Percentiles rank a stretch among this genome's conserved stretches.
These are phyloP conservation scores for Boeremia lycopersici DNA, from an alignment of 2,329 filamentous ascomycete species.

Conservation along the genomic window DNA sequence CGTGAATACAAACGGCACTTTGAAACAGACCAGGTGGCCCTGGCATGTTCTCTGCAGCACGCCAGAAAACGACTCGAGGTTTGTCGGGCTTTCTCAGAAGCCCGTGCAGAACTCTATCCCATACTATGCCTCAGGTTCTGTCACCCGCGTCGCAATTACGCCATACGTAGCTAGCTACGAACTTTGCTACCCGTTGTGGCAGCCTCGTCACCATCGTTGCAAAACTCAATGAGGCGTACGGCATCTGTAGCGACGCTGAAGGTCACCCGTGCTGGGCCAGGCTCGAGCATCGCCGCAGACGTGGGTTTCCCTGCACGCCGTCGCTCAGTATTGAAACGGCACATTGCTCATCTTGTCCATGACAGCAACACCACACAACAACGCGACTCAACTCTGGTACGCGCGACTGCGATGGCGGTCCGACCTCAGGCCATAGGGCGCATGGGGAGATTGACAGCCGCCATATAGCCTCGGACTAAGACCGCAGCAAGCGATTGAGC, in stretches of 20 bases:
- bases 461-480: constrained; percentile 1
- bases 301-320: constrained; percentile 22
- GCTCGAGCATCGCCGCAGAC: constrained; percentile 18
- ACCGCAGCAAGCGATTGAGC: constrained; percentile 8
- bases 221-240: constrained; percentile 2
- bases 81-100: constrained; percentile 1
- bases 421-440: background rate
- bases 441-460: constrained; percentile 13
- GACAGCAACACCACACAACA: constrained; percentile 7
- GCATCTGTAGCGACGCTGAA: constrained; percentile 13
- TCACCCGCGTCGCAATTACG: constrained; percentile 7
- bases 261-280: constrained; percentile 5
- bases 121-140: constrained; percentile 7
- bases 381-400: constrained; percentile 9
- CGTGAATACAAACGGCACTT: constrained; percentile 13
- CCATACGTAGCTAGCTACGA: constrained; percentile 7
- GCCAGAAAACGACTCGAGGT: constrained; percentile 12
- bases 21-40: constrained; percentile 16
- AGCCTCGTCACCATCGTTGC: constrained; percentile 16
- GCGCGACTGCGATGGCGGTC: constrained; percentile 9
- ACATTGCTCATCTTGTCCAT: too few relatives aligned
- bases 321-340: constrained; percentile 8
- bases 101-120: constrained; percentile 19
- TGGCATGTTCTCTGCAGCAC: constrained; percentile 16
- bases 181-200: constrained; percentile 13